phyloP scores from a whole-genome alignment of 768 basidiomycete species.

The Lactifluus subvellereus region DNA sequence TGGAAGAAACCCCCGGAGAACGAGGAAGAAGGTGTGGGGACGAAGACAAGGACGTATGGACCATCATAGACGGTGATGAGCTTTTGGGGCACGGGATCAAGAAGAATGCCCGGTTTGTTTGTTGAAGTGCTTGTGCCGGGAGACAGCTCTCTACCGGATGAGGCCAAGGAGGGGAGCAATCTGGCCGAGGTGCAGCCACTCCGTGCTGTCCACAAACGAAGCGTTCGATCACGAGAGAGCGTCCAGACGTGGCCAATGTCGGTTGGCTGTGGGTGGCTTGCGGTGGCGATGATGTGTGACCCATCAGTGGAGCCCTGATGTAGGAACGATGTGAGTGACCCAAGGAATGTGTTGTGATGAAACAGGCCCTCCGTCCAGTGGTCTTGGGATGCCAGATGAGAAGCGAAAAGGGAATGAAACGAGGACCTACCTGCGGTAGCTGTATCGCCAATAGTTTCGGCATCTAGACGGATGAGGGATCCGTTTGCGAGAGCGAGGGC shows the following conservation, averaged over 20 bases:
- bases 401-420: neutral
- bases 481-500: slow-evolving; percentile 57
- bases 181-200: slow-evolving; percentile 66
- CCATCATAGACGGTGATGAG: slow-evolving; percentile 62
- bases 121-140: slow-evolving; percentile 32
- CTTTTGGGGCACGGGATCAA: slow-evolving; percentile 56
- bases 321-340: slow-evolving; percentile 59
- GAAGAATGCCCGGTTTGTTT: slow-evolving; percentile 40
- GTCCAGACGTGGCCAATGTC: slow-evolving; percentile 75
- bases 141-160: slow-evolving; percentile 30
- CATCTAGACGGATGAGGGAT: slow-evolving; percentile 62
- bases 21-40: slow-evolving; percentile 58
- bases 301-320: slow-evolving; percentile 42
- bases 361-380: slow-evolving; percentile 64
- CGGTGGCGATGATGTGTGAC: slow-evolving; percentile 62
- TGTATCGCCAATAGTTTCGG: slow-evolving; percentile 50
- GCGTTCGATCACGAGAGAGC: slow-evolving; percentile 77
- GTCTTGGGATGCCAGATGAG: slow-evolving; percentile 38
- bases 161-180: slow-evolving; percentile 38
- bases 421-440: slow-evolving; percentile 49
- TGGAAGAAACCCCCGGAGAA: slow-evolving; percentile 78
- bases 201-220: slow-evolving; percentile 80
- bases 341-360: slow-evolving; percentile 61
- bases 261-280: slow-evolving; percentile 69
- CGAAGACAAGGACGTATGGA: slow-evolving; percentile 64